Percentiles rank a stretch among this genome's conserved stretches.
Evolutionary conservation across 148 eudicot species (phyloP).

Genomic region (Cornus controversa): DNA sequence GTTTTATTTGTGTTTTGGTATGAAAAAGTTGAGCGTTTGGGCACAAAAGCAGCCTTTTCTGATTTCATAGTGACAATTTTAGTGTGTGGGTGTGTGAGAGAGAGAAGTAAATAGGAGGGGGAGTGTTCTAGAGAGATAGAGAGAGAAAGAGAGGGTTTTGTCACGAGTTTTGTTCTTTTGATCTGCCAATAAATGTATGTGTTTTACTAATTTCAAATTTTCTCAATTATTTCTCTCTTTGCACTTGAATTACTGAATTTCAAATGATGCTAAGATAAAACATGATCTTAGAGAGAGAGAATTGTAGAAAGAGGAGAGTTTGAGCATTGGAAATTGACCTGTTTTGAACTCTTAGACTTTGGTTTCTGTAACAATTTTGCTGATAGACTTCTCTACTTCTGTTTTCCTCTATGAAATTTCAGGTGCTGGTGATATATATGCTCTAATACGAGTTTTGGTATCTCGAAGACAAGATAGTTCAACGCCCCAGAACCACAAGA

Average conservation of each 20-base stretch:
- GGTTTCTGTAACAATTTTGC: not conserved
- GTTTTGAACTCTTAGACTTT: not conserved
- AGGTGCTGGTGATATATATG: constrained; percentile 10
- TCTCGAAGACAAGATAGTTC: constrained; percentile 32
- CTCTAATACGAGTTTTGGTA: not conserved
- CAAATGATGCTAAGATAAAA: constrained; percentile 5
- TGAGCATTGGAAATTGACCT: not conserved
- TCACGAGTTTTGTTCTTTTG: not conserved
- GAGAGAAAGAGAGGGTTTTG: too few species aligned
- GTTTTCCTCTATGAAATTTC: constrained; percentile 8
- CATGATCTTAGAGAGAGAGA: not conserved
- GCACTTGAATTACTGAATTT: not conserved
- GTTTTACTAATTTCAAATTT: not conserved
- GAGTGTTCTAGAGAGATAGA: too few species aligned
- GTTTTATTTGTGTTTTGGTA: not conserved
- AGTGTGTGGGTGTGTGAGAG: too few species aligned
- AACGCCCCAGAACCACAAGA: constrained; percentile 22
- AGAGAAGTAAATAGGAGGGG: too few species aligned
- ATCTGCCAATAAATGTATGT: not conserved
- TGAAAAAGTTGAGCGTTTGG: not conserved
- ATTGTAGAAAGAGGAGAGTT: not conserved
- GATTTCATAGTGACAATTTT: not conserved
- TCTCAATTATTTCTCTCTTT: not conserved
- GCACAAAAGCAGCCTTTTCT: not conserved
- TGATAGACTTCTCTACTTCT: not conserved